phyloP scores from a whole-genome alignment of 2,329 filamentous ascomycete genomes.

The Mycosphaerella sp. region DNA sequence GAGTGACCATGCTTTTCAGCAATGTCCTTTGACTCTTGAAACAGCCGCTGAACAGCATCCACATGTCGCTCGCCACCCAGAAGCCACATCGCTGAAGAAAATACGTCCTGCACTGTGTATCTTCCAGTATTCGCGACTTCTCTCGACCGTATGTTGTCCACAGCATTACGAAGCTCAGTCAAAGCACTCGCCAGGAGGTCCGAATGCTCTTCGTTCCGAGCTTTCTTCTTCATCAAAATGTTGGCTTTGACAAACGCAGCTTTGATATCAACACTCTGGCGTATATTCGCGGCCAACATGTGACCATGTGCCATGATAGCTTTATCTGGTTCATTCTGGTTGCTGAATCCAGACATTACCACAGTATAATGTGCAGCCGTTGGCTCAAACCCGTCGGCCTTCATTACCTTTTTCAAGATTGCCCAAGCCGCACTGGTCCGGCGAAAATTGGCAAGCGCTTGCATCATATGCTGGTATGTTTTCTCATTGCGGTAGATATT shows the following conservation, averaged over 20 bases:
- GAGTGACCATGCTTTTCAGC: slow-evolving; percentile 4
- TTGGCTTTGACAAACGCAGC: slow-evolving; percentile 3
- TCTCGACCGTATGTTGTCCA: neutral
- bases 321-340: slow-evolving; percentile 39
- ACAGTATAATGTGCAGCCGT: slow-evolving; percentile 50
- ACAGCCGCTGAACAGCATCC: slow-evolving; percentile 50
- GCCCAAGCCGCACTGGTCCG: slow-evolving; percentile 52
- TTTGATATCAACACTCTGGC: slow-evolving; percentile 31
- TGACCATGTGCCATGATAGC: slow-evolving; percentile 46
- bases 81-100: slow-evolving; percentile 6
- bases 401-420: slow-evolving; percentile 49
- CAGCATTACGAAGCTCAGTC: neutral
- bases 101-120: slow-evolving; percentile 1
- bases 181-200: neutral
- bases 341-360: slow-evolving; percentile 47
- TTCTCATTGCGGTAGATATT: slow-evolving; percentile 49
- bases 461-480: slow-evolving; percentile 59
- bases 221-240: neutral
- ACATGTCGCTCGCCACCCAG: slow-evolving; percentile 2
- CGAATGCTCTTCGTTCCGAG: neutral
- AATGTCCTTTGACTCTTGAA: slow-evolving; percentile 45
- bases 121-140: neutral
- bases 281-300: slow-evolving; percentile 39
- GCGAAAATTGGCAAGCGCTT: slow-evolving; percentile 47
- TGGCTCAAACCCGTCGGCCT: slow-evolving; percentile 39